Conservation (phyloP, 345 rosid species). For the Atalantia buxifolia region DNA sequence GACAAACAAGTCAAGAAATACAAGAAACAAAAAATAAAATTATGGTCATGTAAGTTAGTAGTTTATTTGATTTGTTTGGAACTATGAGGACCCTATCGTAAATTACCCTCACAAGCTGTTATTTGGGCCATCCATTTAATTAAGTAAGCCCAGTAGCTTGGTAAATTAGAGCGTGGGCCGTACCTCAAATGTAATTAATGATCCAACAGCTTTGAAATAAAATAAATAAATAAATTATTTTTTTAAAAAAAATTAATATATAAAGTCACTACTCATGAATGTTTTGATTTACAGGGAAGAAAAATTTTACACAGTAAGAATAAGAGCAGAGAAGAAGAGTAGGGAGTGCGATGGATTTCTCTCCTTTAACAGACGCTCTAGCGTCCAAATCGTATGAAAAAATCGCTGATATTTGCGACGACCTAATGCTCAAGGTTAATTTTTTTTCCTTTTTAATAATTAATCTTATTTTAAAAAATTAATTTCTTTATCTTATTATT, state of each 20-base stretch:
- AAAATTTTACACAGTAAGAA: background rate
- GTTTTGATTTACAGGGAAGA: background rate
- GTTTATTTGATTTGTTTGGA: no score
- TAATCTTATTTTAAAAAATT: background rate
- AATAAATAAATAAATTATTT: no score
- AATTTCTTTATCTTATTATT: constrained; percentile 2
- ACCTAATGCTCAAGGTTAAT: constrained; percentile 67
- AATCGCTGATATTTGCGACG: constrained; percentile 75
- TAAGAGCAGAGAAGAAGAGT: background rate
- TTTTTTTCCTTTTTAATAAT: background rate
- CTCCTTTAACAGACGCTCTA: constrained; percentile 54
- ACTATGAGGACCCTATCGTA: no score
- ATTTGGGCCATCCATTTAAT: no score
- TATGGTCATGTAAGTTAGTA: no score
- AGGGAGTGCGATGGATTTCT: constrained; percentile 57
- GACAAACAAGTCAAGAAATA: no score
- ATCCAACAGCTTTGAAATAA: no score
- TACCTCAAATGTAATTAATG: no score
- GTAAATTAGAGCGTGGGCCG: background rate
- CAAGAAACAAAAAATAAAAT: background rate
- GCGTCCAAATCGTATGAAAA: constrained; percentile 50
- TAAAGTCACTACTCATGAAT: background rate
- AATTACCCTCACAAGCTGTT: no score
- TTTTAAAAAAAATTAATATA: no score
- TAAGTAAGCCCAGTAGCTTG: no score